These are phyloP conservation scores for Gracilaria domingensis DNA, from an alignment of 23 red algal genomes.

Conservation along the genomic window DNA sequence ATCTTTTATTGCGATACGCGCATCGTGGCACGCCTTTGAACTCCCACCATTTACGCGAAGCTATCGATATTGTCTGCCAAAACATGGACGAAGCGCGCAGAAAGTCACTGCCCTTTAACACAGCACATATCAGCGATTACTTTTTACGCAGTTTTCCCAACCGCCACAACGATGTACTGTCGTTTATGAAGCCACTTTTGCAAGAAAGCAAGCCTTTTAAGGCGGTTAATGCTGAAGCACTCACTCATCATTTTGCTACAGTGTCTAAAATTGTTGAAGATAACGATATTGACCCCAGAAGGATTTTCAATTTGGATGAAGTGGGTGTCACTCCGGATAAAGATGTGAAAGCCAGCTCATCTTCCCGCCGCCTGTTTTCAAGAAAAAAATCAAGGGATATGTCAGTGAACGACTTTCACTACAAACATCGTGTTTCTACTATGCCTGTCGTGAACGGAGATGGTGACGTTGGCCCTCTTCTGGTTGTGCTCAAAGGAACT, in stretches of 20 bases:
- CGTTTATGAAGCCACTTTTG: neutral
- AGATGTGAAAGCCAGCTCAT: neutral
- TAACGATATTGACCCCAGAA: neutral
- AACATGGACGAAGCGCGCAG: neutral
- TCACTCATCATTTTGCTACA: constrained; percentile 21
- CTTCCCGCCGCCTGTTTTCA: neutral
- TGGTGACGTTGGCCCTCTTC: neutral
- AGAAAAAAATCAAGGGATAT: constrained; percentile 1
- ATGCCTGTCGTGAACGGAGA: constrained; percentile 30
- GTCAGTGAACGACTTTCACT: neutral
- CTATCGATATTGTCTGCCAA: neutral
- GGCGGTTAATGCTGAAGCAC: constrained; percentile 15
- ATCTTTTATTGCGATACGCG: neutral
- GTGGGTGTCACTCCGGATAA: constrained; percentile 37
- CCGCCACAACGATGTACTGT: neutral
- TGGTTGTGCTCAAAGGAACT: constrained; percentile 44
- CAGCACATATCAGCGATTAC: neutral
- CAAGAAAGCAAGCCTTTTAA: constrained; percentile 35
- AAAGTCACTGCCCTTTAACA: neutral
- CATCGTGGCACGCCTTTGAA: constrained; percentile 1
- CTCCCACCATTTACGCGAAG: constrained; percentile 9
- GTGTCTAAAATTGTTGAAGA: constrained; percentile 24
- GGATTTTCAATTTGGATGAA: constrained; percentile 53
- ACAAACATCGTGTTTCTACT: constrained; percentile 16
- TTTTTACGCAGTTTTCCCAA: constrained; percentile 21